Evolutionary conservation across 495 filamentous ascomycete genomes (phyloP), one percentile per base, ranked within the genome.

Genomic region (Aspergillus heteromorphus): DNA sequence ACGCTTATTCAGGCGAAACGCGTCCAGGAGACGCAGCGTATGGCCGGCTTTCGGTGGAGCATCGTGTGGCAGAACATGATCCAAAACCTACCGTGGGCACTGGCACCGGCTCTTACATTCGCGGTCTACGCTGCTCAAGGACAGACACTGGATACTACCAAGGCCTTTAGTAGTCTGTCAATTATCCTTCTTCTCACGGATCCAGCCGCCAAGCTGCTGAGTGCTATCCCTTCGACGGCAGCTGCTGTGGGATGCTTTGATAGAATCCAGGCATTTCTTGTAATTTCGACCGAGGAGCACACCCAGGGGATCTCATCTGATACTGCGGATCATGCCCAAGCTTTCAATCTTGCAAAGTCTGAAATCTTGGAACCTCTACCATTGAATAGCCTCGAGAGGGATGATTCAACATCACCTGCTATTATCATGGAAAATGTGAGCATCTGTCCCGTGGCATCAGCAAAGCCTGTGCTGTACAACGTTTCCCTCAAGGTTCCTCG

Each of bases 51-150:
- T 25, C 42, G 42, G 14, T 27, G 42, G 42, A 21, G 23, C 4
- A 23, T 45, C n/a, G 42, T 45, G 0, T 45, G 42, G 42, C 42
- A 45, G 25, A 45, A 45, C 20, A 45, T 45, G 42, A 45, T 45
- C 19, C 42, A 45, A 10, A 45, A 45, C n/a, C 13, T 45, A 10
- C 42, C 42, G 13, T 45, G 42, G 42, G 42, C 42, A 25, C 14
- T 45, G 20, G 42, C 42, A 3, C 42, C 42, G 20, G 42, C 42
- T 10, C 42, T 45, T 7, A 45, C 42, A 45, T 45, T 45, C 20
- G 42, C 19, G 23, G 42, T 25, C 1, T 45, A 23, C 13, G 42
- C 10, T 21, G 20, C 19, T 13, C 42, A 45, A 27, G 42, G 42
- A 10, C 42, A 45, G 19, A 10, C 42, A 25, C 42, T 45, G 2